Evolutionary conservation across 345 rosid genomes (phyloP), one percentile per base, ranked within the genome.

Genomic region (Citrus inodora): DNA sequence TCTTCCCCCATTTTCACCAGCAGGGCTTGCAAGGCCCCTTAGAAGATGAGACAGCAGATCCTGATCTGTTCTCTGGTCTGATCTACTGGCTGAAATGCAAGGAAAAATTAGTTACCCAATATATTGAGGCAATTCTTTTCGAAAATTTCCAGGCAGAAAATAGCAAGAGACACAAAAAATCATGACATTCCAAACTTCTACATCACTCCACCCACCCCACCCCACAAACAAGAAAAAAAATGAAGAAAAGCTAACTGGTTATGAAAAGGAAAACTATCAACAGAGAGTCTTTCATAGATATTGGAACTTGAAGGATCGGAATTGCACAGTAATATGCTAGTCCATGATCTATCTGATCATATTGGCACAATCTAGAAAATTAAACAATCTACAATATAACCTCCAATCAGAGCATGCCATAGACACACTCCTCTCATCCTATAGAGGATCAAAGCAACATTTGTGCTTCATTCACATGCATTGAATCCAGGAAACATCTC

Each of bases 41-140:
- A 97, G 81, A 83, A 93, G 90, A 85, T 92, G 93, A 72, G 98
- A 80, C 73, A 93, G 85, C 76, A 97, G 80, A 87, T 93, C 94
- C 81, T 90, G 94, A 89, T 92, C 94, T 53, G 90, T 84, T 16
- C 80, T 71, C 77, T 89, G 89, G 62, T 90, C 87, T 70, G 97
- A 86, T 79, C 84, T 84, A 84, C 82, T 89, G 72, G 98, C 99
- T 96, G 95, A 89, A 87, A 81, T 76, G 68, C 22, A 64, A 62
- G 65, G 53, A 40, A 82, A 76, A 71, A 78, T 62, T 67, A 76
- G 28, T 35, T 58, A 21, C 32, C 38, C 73, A 76, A 73, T 70
- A 48, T 8, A 70, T 71, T 48, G 64, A 33, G n/a, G 65, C 35
- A 71, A 22, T 25, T 6, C n/a, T 46, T 53, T 33, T 2, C n/a